These are phyloP conservation scores for Dendrocalamus sinicus DNA, from an alignment of 176 grass and related monocot species.

Conservation along the genomic window DNA sequence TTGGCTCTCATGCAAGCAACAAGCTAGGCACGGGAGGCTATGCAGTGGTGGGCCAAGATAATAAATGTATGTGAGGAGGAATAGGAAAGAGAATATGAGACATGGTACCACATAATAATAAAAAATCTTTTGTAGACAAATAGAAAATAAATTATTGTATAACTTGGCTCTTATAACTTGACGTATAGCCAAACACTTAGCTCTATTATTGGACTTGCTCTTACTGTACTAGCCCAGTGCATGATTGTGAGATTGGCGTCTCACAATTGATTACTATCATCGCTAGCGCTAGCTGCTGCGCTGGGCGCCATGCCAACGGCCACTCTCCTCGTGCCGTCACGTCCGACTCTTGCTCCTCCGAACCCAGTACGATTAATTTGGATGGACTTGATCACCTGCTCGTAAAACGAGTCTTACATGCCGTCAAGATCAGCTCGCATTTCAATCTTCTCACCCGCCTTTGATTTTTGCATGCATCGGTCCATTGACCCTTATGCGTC, in stretches of 20 bases:
- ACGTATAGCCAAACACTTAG: too few species aligned
- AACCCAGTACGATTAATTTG: not conserved
- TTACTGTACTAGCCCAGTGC: slow-evolving; percentile 1
- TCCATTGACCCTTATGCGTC: not conserved
- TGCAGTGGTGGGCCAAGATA: too few species aligned
- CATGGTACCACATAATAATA: too few species aligned
- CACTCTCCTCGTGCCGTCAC: slow-evolving; percentile 5
- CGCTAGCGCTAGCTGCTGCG: not conserved
- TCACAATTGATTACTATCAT: not conserved
- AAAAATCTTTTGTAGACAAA: too few species aligned
- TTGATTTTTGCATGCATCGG: not conserved
- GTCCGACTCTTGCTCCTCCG: not conserved
- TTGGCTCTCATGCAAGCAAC: too few species aligned
- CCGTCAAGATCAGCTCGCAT: not conserved
- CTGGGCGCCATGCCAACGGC: not conserved
- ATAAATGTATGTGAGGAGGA: too few species aligned
- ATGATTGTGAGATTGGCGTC: slow-evolving; percentile 35
- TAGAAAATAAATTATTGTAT: too few species aligned
- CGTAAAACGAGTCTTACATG: not conserved
- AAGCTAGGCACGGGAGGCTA: too few species aligned
- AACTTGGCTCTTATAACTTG: too few species aligned
- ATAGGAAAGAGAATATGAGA: too few species aligned
- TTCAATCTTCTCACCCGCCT: not conserved
- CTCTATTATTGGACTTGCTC: too few species aligned
- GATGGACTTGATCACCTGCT: not conserved